Evolutionary conservation across 2,329 filamentous ascomycete genomes (phyloP).

Genomic region (Harringtonia lauricola): DNA sequence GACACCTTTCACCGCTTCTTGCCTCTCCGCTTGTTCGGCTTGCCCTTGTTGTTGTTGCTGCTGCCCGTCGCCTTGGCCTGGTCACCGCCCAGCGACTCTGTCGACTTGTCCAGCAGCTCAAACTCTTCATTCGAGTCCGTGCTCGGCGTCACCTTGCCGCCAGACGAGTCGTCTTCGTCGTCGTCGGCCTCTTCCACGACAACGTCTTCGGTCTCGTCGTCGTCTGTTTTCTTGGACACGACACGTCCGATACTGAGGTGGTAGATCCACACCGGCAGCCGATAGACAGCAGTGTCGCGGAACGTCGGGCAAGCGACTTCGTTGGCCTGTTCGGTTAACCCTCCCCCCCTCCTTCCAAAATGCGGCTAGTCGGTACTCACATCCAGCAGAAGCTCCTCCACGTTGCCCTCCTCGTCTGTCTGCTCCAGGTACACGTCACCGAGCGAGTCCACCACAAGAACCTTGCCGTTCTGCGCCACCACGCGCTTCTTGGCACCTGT

Average conservation of each 20-base stretch:
- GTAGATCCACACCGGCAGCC: conserved; percentile 66
- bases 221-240: conserved; percentile 25
- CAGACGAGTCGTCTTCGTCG: conserved; percentile 31
- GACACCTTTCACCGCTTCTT: conserved; percentile 37
- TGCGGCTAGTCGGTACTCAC: conserved; percentile 40
- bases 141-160: conserved; percentile 39
- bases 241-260: conserved; percentile 40
- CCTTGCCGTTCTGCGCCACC: conserved; percentile 88
- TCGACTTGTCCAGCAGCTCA: conserved; percentile 51
- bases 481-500: conserved; percentile 77
- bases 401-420: conserved; percentile 73
- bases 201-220: conserved; percentile 22
- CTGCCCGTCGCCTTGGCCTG: conserved; percentile 28
- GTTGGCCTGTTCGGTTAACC: conserved; percentile 42
- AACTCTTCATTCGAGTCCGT: conserved; percentile 50
- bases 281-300: conserved; percentile 71
- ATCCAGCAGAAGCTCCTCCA: conserved; percentile 77
- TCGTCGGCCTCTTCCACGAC: conserved; percentile 25
- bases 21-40: conserved; percentile 40
- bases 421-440: conserved; percentile 96
- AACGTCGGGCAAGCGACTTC: conserved; percentile 71
- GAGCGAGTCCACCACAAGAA: conserved; percentile 80
- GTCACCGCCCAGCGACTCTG: conserved; percentile 37
- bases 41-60: conserved; percentile 20
- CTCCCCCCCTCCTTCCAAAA: background rate